Percentiles rank a stretch among this genome's conserved stretches.
These are phyloP conservation scores for Saxophila tyrrhenica DNA, from an alignment of 495 filamentous ascomycete species.

Conservation along the genomic window DNA sequence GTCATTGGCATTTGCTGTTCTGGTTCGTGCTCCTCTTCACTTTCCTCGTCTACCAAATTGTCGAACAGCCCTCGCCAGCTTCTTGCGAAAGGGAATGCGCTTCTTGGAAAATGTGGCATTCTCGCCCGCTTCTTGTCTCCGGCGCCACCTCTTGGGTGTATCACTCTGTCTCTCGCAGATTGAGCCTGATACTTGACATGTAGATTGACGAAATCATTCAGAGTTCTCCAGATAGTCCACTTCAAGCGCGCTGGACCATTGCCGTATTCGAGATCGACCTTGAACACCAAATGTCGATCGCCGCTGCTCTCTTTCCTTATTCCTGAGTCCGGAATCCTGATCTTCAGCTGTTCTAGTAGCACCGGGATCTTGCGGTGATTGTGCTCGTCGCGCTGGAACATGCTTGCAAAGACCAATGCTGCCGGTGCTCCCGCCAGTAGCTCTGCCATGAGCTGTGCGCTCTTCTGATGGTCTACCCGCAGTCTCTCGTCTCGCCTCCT, in stretches of 20 bases:
- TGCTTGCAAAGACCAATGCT: conserved; percentile 83
- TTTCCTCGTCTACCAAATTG: conserved; percentile 58
- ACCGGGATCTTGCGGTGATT: conserved; percentile 91
- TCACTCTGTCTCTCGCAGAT: conserved; percentile 58
- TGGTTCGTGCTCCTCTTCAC: conserved; percentile 50
- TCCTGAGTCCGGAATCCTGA: conserved; percentile 67
- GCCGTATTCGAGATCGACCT: conserved; percentile 91
- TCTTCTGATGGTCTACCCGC: conserved; percentile 78
- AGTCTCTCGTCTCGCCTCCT: conserved; percentile 66
- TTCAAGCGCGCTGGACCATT: conserved; percentile 93
- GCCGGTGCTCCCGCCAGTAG: conserved; percentile 84
- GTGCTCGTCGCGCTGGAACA: conserved; percentile 95
- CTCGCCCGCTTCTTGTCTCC: conserved; percentile 45
- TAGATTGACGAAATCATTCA: conserved; percentile 84
- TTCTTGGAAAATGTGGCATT: conserved; percentile 78
- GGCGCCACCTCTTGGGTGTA: conserved; percentile 43
- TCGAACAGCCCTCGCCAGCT: conserved; percentile 68
- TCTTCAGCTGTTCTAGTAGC: conserved; percentile 86
- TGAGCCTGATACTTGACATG: conserved; percentile 86
- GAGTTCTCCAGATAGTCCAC: conserved; percentile 80
- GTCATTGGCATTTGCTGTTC: not conserved
- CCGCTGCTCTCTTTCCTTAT: conserved; percentile 48
- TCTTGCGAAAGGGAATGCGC: conserved; percentile 83
- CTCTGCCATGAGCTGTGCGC: conserved; percentile 91
- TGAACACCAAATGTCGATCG: conserved; percentile 76